A percentile compares a stretch with the other conserved stretches of the same genome.
Evolutionary conservation across 2,329 filamentous ascomycete genomes (phyloP).

Genomic region (Colletotrichum simmondsii): DNA sequence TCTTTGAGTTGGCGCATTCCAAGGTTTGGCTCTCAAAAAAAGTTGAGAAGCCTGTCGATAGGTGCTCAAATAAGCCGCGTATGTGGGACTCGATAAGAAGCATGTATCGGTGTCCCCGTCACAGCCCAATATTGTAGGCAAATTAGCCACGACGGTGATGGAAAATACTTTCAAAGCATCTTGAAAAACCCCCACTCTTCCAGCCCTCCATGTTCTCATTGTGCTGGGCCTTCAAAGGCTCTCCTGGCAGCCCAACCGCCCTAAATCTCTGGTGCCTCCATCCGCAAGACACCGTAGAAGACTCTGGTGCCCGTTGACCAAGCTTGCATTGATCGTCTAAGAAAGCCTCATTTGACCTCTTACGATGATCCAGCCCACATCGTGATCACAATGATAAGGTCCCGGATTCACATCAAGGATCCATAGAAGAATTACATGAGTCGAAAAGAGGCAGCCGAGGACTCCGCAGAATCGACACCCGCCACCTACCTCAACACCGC

Average conservation of each 20-base stretch:
- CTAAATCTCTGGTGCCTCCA: not conserved
- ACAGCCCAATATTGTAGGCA: not conserved
- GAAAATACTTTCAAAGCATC: constrained; percentile 13
- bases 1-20: not conserved
- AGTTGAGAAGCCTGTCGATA: constrained; percentile 1
- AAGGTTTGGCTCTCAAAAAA: not conserved
- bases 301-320: not conserved
- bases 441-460: not conserved
- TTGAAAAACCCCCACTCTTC: not conserved
- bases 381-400: not conserved
- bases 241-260: not conserved
- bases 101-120: constrained; percentile 27
- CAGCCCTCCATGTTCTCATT: not conserved
- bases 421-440: not conserved
- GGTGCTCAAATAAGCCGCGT: constrained; percentile 5
- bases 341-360: constrained; percentile 26
- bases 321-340: constrained; percentile 18
- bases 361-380: not conserved
- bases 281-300: not conserved
- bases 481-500: not conserved
- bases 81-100: constrained; percentile 2
- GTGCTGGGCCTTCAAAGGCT: not conserved
- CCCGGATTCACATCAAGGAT: not conserved
- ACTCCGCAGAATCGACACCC: not conserved
- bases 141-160: not conserved